Evolutionary conservation across 2,329 filamentous ascomycete species (phyloP), one percentile per base, ranked within the genome.

Genomic region (Claviceps cyperi): DNA sequence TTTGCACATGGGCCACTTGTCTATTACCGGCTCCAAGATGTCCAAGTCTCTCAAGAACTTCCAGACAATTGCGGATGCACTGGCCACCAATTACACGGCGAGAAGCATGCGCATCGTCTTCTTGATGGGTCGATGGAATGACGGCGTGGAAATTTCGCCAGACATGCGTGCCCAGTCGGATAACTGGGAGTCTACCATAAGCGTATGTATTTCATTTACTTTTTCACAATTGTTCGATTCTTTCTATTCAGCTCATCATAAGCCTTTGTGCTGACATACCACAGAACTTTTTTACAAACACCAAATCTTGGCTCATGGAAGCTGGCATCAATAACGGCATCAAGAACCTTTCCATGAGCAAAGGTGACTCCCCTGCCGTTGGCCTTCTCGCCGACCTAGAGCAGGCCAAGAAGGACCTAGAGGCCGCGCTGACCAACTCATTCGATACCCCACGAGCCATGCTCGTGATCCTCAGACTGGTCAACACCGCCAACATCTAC

Each of bases 1-100:
- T 68, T 63, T 96, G 15, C 91, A 96, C 62, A 96, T 94, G 84
- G 91, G 91, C 0, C 91, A 97, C 63, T 69, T 96, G 46, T 68
- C 66, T 5, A 96, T 97, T 51, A 80, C 84, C 24, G 90, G 91
- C 0, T 87, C 83, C 21, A 97, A 97, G 66, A 97, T 97, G 91
- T 91, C 84, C 51, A 97, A 97, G 66, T 88, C 82, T 15, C 69
- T 97, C 51, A 96, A 97, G 71, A 97, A 96, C 65, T 96, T 96
- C 66, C 88, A 88, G 40, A 95, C 91, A 0, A 94, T 97, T 54
- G 78, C 87, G 32, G 86, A 94, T 63, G 89, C 90, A 0, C 69
- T 97, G 7, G 68, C 68, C 11, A 75, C 70, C 2, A 73, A 68
- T 11, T 95, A 87, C 73, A 92, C 86, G 0, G 74, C 89, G 0